These are phyloP conservation scores for Fermentozyma sake DNA, from an alignment of 1,139 yeast genomes.

Conservation along the genomic window DNA sequence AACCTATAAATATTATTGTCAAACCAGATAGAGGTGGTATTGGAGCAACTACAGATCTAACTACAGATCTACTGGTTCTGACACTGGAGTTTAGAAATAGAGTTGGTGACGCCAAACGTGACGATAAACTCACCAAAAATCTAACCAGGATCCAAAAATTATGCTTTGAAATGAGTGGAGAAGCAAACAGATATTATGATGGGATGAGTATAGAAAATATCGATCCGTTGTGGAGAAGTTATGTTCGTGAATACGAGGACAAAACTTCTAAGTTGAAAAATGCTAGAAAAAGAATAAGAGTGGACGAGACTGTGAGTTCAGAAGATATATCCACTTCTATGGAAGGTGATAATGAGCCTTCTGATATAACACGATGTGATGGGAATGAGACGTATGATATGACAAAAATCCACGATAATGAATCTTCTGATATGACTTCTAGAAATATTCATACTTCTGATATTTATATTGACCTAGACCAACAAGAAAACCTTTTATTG, in stretches of 20 bases:
- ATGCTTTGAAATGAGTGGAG: conserved; percentile 27
- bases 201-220: conserved; percentile 10
- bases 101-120: not conserved
- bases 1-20: conserved; percentile 8
- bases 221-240: conserved; percentile 22
- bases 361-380: no score
- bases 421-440: no score
- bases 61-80: not conserved
- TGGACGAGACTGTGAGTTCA: no score
- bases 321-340: no score
- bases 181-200: conserved; percentile 12
- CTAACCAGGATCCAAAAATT: conserved; percentile 15
- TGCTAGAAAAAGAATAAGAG: no score
- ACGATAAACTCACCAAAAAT: conserved; percentile 4
- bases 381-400: no score
- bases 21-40: conserved; percentile 12
- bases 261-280: no score
- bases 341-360: no score
- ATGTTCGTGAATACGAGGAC: no score
- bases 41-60: conserved; percentile 5
- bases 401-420: no score
- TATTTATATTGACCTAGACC: no score
- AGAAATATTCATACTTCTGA: no score
- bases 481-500: conserved; percentile 6
- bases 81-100: not conserved